Conservation (phyloP, 495 filamentous ascomycete genomes). For the Extremus antarcticus region DNA sequence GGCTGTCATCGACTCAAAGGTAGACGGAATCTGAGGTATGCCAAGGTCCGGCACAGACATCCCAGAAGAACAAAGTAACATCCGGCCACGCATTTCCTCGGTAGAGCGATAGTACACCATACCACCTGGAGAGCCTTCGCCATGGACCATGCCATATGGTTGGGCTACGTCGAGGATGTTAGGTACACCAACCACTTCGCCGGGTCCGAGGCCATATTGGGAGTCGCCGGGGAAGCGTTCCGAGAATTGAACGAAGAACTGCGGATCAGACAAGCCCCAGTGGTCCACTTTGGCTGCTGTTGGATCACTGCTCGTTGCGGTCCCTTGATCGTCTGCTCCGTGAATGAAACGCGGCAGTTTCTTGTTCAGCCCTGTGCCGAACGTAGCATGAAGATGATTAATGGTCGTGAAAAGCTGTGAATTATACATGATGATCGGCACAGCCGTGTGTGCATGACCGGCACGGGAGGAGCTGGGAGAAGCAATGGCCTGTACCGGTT, state of each 20-base stretch:
- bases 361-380: slow-evolving; percentile 49
- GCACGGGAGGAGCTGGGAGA: slow-evolving; percentile 40
- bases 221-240: slow-evolving; percentile 62
- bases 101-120: slow-evolving; percentile 61
- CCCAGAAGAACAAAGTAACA: slow-evolving; percentile 45
- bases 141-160: slow-evolving; percentile 69
- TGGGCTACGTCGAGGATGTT: slow-evolving; percentile 87
- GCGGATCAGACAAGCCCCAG: slow-evolving; percentile 70
- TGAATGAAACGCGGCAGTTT: slow-evolving; percentile 69
- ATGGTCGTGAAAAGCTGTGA: slow-evolving; percentile 65
- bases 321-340: slow-evolving; percentile 63
- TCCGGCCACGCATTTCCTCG: slow-evolving; percentile 70
- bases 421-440: slow-evolving; percentile 63
- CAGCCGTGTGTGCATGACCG: slow-evolving; percentile 41
- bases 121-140: slow-evolving; percentile 74
- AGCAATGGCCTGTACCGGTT: slow-evolving; percentile 46
- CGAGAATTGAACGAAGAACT: slow-evolving; percentile 61
- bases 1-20: slow-evolving; percentile 53
- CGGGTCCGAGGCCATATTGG: slow-evolving; percentile 68
- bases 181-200: slow-evolving; percentile 60
- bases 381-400: slow-evolving; percentile 65
- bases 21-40: slow-evolving; percentile 57
- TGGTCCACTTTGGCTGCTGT: slow-evolving; percentile 66
- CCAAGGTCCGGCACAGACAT: slow-evolving; percentile 45
- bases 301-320: slow-evolving; percentile 65